These are phyloP conservation scores for Pascua sp. DNA, from an alignment of 1,284 basidiomycete species.

Conservation along the genomic window DNA sequence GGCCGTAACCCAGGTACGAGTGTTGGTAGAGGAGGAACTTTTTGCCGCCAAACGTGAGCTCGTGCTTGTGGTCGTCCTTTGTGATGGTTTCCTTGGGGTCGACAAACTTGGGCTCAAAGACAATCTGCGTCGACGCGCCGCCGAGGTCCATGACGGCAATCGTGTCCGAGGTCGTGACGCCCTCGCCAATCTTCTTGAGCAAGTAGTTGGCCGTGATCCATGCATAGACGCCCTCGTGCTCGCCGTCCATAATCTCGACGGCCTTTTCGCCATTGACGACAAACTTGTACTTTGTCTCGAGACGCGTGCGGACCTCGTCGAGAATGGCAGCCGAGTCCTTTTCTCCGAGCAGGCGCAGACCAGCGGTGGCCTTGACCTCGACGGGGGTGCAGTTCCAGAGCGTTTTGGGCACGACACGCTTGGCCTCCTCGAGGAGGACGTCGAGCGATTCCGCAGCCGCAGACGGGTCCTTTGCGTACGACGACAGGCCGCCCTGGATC, in stretches of 20 bases:
- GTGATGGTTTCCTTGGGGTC: slow-evolving; percentile 35
- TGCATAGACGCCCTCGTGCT: slow-evolving; percentile 93
- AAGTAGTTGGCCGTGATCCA: slow-evolving; percentile 99
- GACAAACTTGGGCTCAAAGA: slow-evolving; percentile 77
- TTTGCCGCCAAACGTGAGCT: slow-evolving; percentile 69
- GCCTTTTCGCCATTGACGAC: slow-evolving; percentile 58
- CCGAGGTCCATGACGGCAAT: slow-evolving; percentile 95
- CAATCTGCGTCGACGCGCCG: slow-evolving; percentile 95
- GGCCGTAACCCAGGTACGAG: slow-evolving; percentile 91
- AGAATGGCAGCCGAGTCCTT: slow-evolving; percentile 71
- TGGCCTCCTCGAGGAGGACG: slow-evolving; percentile 73
- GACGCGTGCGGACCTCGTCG: slow-evolving; percentile 64
- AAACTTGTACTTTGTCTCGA: slow-evolving; percentile 72
- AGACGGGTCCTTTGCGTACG: slow-evolving; percentile 58
- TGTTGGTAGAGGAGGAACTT: slow-evolving; percentile 82
- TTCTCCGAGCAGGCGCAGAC: slow-evolving; percentile 71
- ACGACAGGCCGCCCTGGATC: slow-evolving; percentile 76
- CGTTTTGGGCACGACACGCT: slow-evolving; percentile 67
- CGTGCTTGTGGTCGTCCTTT: slow-evolving; percentile 80
- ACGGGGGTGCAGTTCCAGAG: slow-evolving; percentile 77
- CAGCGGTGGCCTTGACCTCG: slow-evolving; percentile 93
- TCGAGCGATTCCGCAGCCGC: slow-evolving; percentile 79
- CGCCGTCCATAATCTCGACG: slow-evolving; percentile 91
- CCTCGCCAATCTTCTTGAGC: slow-evolving; percentile 65
- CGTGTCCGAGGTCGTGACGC: slow-evolving; percentile 56